phyloP scores from a whole-genome alignment of 805 yeast genomes.

The Clavispora asparagi region DNA sequence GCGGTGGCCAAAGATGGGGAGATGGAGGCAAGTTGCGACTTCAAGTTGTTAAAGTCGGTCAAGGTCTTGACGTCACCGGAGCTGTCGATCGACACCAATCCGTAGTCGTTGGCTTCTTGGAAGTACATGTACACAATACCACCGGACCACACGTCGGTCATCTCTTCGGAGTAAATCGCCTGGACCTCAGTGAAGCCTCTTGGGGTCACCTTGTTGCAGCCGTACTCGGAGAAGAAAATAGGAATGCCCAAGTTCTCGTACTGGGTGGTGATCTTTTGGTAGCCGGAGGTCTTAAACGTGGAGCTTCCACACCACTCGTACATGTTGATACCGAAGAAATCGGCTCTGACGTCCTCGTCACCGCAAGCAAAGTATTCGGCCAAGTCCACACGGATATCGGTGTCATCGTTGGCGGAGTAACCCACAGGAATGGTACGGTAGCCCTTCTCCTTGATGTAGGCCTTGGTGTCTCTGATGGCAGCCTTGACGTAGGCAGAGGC shows the following conservation, averaged over 20 bases:
- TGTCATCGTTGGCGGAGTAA: conserved; percentile 76
- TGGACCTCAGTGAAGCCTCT: conserved; percentile 70
- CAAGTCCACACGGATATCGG: conserved; percentile 55
- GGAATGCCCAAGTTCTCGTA: conserved; percentile 66
- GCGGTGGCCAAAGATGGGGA: conserved; percentile 40
- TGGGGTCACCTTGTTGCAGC: conserved; percentile 67
- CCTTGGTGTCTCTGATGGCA: conserved; percentile 72
- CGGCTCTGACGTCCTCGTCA: conserved; percentile 56
- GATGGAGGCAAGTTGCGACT: conserved; percentile 41
- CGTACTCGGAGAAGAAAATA: conserved; percentile 76
- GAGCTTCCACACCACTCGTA: conserved; percentile 83
- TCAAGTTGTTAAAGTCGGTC: conserved; percentile 50
- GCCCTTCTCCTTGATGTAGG: conserved; percentile 52
- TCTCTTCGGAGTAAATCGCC: conserved; percentile 55
- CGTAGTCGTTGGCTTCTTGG: conserved; percentile 70
- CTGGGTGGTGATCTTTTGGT: conserved; percentile 56
- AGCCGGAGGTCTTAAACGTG: conserved; percentile 57
- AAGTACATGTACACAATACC: conserved; percentile 86
- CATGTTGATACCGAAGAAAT: conserved; percentile 85
- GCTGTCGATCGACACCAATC: conserved; percentile 55
- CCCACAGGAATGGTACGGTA: conserved; percentile 76
- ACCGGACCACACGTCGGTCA: conserved; percentile 87
- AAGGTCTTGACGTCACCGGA: conserved; percentile 50
- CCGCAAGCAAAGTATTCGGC: conserved; percentile 81
- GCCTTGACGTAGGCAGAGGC: conserved; percentile 83